phyloP scores from a whole-genome alignment of 352 stramenopile species.

The Pythium vanterpoolii region DNA sequence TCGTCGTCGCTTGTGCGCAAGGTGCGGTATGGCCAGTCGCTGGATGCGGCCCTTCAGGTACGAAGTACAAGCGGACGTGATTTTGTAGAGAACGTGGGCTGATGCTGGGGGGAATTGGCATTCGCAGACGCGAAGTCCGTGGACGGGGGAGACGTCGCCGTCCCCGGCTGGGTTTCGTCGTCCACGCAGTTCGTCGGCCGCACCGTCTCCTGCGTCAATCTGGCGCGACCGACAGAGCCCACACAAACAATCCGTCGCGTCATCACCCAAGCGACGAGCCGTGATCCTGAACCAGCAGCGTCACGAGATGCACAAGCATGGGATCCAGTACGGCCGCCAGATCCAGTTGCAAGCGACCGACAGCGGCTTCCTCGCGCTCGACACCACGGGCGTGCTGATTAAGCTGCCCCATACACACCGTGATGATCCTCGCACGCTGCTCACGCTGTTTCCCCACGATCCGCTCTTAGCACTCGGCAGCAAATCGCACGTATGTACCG shows the following conservation, averaged over 20 bases:
- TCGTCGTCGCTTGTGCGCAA: slow-evolving; percentile 54
- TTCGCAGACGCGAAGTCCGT: slow-evolving; percentile 9
- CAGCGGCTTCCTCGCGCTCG: slow-evolving; percentile 36
- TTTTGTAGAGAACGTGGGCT: background rate
- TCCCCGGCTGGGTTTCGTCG: background rate
- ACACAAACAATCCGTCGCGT: background rate
- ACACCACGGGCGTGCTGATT: slow-evolving; percentile 29
- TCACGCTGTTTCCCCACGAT: slow-evolving; percentile 39
- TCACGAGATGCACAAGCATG: background rate
- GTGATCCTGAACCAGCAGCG: background rate
- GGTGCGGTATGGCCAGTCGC: slow-evolving; percentile 52
- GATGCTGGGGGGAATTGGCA: background rate
- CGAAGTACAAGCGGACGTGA: background rate
- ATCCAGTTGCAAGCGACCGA: slow-evolving; percentile 39
- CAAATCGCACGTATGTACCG: slow-evolving; percentile 19
- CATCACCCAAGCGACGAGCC: background rate
- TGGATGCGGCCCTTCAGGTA: slow-evolving; percentile 41
- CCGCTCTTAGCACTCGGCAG: slow-evolving; percentile 15
- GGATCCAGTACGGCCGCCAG: slow-evolving; percentile 34
- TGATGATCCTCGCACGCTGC: slow-evolving; percentile 31
- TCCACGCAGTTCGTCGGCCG: background rate
- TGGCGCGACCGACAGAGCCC: background rate
- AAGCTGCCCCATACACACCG: slow-evolving; percentile 25
- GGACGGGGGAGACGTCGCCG: background rate
- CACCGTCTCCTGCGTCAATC: background rate